phyloP scores from a whole-genome alignment of 2,329 filamentous ascomycete genomes.

The Fusarium sp. region DNA sequence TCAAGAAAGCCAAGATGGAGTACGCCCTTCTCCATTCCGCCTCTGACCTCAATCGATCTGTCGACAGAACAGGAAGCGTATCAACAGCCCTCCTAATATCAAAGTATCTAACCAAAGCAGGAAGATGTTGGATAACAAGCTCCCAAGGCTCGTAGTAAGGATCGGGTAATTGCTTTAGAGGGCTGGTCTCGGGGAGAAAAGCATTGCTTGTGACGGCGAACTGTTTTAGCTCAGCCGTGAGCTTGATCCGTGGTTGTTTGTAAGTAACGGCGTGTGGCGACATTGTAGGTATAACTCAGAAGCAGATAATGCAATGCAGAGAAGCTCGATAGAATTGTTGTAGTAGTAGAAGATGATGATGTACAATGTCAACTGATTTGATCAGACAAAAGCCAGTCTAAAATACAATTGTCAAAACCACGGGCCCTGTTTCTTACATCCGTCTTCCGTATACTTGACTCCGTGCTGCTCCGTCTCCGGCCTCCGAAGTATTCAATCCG shows the following conservation, averaged over 20 bases:
- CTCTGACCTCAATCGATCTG: slow-evolving; percentile 71
- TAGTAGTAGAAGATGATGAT: slow-evolving; percentile 2
- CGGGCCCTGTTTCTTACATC: slow-evolving; percentile 7
- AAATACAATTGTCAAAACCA: slow-evolving; percentile 23
- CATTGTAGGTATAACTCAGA: slow-evolving; percentile 48
- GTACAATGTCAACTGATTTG: slow-evolving; percentile 1
- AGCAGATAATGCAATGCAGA: not conserved
- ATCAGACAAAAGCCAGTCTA: slow-evolving; percentile 11
- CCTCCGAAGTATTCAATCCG: not conserved
- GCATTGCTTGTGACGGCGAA: slow-evolving; percentile 69
- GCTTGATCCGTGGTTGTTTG: slow-evolving; percentile 32
- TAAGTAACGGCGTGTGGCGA: slow-evolving; percentile 58
- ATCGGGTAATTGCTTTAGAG: slow-evolving; percentile 74
- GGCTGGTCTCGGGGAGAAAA: slow-evolving; percentile 81
- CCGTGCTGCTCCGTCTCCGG: not conserved
- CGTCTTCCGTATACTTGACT: slow-evolving; percentile 23
- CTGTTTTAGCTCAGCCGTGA: slow-evolving; percentile 50
- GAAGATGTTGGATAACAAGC: slow-evolving; percentile 74
- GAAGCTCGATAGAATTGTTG: not conserved
- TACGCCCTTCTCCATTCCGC: slow-evolving; percentile 87
- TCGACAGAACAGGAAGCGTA: slow-evolving; percentile 76
- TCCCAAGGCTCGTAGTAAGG: slow-evolving; percentile 88
- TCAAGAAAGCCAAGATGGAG: slow-evolving; percentile 80
- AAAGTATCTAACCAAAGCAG: slow-evolving; percentile 71
- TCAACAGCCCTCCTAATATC: slow-evolving; percentile 74